Conservation (phyloP, 805 yeast species). For the Wickerhamiella bombiphila region DNA sequence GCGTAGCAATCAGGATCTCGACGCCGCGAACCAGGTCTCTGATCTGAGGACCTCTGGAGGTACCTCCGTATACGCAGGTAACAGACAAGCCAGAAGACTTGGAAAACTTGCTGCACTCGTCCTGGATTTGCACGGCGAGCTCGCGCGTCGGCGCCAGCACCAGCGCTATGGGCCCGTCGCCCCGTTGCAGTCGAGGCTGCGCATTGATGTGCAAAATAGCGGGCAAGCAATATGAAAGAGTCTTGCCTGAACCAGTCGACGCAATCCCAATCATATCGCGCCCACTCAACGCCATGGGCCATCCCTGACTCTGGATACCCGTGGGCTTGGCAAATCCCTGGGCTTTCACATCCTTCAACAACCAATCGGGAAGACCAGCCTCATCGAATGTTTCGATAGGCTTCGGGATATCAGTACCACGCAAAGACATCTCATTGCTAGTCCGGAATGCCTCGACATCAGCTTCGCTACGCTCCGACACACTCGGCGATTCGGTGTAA, state of each 20-base stretch:
- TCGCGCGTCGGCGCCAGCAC: slow-evolving; percentile 98
- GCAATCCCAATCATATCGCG: slow-evolving; percentile 99
- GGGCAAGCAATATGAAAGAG: slow-evolving; percentile 92
- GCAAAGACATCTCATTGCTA: slow-evolving; percentile 70
- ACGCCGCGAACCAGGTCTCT: slow-evolving; percentile 92
- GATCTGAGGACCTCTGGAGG: slow-evolving; percentile 93
- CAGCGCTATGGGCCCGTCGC: slow-evolving; percentile 95
- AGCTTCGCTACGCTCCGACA: slow-evolving; percentile 54
- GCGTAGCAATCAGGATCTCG: slow-evolving; percentile 94
- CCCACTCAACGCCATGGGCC: slow-evolving; percentile 99
- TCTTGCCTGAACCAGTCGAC: slow-evolving; percentile 98
- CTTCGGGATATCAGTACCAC: slow-evolving; percentile 79
- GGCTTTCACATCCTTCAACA: slow-evolving; percentile 64
- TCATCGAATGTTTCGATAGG: slow-evolving; percentile 89
- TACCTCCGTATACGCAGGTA: slow-evolving; percentile 97
- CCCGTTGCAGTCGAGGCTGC: slow-evolving; percentile 81
- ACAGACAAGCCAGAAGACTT: slow-evolving; percentile 83
- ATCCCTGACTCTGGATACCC: slow-evolving; percentile 97
- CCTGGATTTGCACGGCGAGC: slow-evolving; percentile 93
- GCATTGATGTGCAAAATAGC: slow-evolving; percentile 96
- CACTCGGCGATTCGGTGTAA: slow-evolving; percentile 72
- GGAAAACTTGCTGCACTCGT: slow-evolving; percentile 92
- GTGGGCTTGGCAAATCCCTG: slow-evolving; percentile 93
- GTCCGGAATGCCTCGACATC: slow-evolving; percentile 69
- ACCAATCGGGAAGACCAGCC: slow-evolving; percentile 92